Evolutionary conservation across 2,329 filamentous ascomycete genomes (phyloP).

Genomic region (Fusarium keratoplasticum): DNA sequence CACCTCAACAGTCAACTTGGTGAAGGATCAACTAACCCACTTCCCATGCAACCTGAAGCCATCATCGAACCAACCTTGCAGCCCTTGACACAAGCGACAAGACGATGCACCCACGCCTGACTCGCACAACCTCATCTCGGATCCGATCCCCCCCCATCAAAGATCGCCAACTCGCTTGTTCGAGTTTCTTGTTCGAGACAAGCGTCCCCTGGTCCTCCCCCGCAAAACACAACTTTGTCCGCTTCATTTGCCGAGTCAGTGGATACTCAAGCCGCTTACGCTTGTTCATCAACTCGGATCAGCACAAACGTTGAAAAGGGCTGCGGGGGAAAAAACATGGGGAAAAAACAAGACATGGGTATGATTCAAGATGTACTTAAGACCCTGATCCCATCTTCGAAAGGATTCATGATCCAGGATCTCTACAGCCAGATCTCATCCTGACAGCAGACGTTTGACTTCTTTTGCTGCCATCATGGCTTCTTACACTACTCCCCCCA

Average conservation of each 20-base stretch:
- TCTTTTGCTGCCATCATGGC: constrained; percentile 18
- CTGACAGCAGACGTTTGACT: neutral
- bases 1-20: neutral
- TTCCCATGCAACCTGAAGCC: neutral
- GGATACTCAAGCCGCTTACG: constrained; percentile 35
- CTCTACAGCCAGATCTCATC: neutral
- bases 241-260: constrained; percentile 15
- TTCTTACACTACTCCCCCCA: constrained; percentile 25
- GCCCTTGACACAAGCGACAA: neutral
- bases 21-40: neutral
- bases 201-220: constrained; percentile 4
- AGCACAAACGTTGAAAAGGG: neutral
- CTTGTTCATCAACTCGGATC: constrained; percentile 1
- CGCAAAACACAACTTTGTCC: neutral
- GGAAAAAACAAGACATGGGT: constrained; percentile 15
- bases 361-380: constrained; percentile 30
- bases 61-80: constrained; percentile 1
- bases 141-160: constrained; percentile 17
- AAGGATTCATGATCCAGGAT: neutral
- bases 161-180: neutral
- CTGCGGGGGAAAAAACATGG: constrained; percentile 31
- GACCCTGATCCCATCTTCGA: constrained; percentile 19
- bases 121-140: constrained; percentile 15
- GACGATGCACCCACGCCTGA: neutral
- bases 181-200: constrained; percentile 25